A percentile compares a stretch with the other conserved stretches of the same genome.
phyloP scores from a whole-genome alignment of 257 asterid genomes.

The Gynochthodes officinalis region DNA sequence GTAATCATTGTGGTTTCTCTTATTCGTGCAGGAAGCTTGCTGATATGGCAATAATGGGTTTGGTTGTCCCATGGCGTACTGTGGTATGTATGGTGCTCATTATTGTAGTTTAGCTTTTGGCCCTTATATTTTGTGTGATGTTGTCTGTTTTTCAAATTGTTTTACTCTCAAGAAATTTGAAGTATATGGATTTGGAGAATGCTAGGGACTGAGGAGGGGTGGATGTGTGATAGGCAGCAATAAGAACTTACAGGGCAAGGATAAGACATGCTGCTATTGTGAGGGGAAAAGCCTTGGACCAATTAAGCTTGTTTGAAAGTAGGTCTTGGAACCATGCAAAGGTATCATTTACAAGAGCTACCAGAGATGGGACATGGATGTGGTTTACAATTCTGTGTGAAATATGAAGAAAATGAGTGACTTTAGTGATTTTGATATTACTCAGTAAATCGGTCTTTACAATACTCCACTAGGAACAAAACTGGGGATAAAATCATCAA shows the following conservation, averaged over 20 bases:
- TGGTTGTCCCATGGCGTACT: slow-evolving; percentile 1
- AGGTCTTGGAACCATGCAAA: neutral
- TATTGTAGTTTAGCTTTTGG: neutral
- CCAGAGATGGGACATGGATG: neutral
- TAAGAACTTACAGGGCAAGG: neutral
- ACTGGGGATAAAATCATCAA: neutral
- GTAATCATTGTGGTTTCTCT: neutral
- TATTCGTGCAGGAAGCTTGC: slow-evolving; percentile 6
- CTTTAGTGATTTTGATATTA: neutral
- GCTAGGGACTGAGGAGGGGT: neutral
- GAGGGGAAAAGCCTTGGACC: neutral
- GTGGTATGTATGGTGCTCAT: neutral
- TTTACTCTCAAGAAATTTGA: neutral
- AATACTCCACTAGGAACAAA: neutral
- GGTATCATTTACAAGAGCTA: neutral
- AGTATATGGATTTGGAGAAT: neutral
- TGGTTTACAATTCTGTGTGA: neutral
- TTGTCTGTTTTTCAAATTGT: neutral
- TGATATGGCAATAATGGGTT: neutral
- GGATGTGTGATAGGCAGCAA: neutral
- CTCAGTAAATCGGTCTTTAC: neutral
- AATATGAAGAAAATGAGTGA: neutral
- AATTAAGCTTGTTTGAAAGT: neutral
- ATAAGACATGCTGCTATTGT: neutral
- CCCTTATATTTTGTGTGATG: neutral